These are phyloP conservation scores for Saccharomyces hybrid DNA, from an alignment of 1,139 yeast genomes.

Conservation along the genomic window DNA sequence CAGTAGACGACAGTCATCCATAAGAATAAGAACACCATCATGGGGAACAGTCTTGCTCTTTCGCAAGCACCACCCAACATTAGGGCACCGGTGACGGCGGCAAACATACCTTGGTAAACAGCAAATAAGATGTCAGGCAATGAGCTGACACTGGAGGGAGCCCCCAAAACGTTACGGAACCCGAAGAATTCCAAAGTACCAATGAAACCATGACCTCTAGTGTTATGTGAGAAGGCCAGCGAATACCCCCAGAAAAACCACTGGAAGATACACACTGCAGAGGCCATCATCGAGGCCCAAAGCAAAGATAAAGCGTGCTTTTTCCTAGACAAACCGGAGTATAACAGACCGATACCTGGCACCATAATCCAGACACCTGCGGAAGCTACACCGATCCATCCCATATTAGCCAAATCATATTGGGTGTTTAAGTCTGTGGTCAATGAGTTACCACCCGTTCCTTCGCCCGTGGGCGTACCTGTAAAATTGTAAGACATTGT, in stretches of 20 bases:
- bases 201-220: constrained; percentile 54
- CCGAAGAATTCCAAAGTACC: constrained; percentile 80
- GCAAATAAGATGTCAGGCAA: constrained; percentile 85
- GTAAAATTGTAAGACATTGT: constrained; percentile 31
- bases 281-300: constrained; percentile 93
- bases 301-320: constrained; percentile 84
- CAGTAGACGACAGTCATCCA: constrained; percentile 97
- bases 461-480: constrained; percentile 46
- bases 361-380: constrained; percentile 84
- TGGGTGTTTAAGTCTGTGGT: constrained; percentile 65
- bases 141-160: constrained; percentile 57
- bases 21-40: constrained; percentile 86
- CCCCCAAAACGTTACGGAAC: constrained; percentile 71
- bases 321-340: constrained; percentile 86
- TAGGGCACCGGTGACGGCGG: constrained; percentile 82
- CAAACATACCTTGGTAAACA: constrained; percentile 94
- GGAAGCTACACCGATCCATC: constrained; percentile 74
- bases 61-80: constrained; percentile 98
- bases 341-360: constrained; percentile 87
- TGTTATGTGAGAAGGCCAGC: constrained; percentile 67
- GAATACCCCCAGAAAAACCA: constrained; percentile 99
- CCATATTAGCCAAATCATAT: constrained; percentile 73
- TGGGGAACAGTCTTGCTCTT: constrained; percentile 92
- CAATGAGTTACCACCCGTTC: constrained; percentile 77
- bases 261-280: constrained; percentile 73